These are phyloP conservation scores for Aspergillus biplanus DNA, from an alignment of 495 filamentous ascomycete genomes.

Conservation along the genomic window DNA sequence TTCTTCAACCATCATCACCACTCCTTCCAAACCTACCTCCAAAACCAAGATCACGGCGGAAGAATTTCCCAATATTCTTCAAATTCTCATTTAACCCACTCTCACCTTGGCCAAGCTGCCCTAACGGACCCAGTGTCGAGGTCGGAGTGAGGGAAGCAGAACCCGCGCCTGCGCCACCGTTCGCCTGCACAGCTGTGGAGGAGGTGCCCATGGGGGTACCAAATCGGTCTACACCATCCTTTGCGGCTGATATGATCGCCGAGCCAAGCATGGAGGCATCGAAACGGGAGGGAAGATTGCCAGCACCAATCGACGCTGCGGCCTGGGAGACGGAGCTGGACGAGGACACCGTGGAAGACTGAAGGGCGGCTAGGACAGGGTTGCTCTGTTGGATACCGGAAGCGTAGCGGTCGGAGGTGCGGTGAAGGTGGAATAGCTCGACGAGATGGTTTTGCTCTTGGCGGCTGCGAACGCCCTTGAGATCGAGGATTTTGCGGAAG, in stretches of 20 bases:
- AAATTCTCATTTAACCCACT: slow-evolving; percentile 79
- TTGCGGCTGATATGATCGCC: slow-evolving; percentile 77
- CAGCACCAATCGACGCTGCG: slow-evolving; percentile 47
- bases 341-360: slow-evolving; percentile 41
- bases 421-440: slow-evolving; percentile 87
- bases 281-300: slow-evolving; percentile 59
- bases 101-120: slow-evolving; percentile 13
- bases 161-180: slow-evolving; percentile 11
- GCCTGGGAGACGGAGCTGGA: slow-evolving; percentile 48
- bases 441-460: slow-evolving; percentile 80
- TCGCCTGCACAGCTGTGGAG: slow-evolving; percentile 28
- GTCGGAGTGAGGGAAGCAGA: slow-evolving; percentile 11
- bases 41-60: slow-evolving; percentile 85
- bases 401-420: slow-evolving; percentile 59
- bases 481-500: slow-evolving; percentile 94
- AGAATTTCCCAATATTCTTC: slow-evolving; percentile 95
- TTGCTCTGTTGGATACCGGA: slow-evolving; percentile 48
- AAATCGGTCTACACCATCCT: slow-evolving; percentile 89
- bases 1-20: slow-evolving; percentile 36
- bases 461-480: slow-evolving; percentile 81
- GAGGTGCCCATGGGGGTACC: slow-evolving; percentile 56
- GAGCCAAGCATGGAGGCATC: slow-evolving; percentile 75
- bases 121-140: slow-evolving; percentile 16
- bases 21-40: slow-evolving; percentile 68
- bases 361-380: slow-evolving; percentile 45